Base-by-base conservation (phyloP, 805 yeast species). In the Starmerella stellata region DNA sequence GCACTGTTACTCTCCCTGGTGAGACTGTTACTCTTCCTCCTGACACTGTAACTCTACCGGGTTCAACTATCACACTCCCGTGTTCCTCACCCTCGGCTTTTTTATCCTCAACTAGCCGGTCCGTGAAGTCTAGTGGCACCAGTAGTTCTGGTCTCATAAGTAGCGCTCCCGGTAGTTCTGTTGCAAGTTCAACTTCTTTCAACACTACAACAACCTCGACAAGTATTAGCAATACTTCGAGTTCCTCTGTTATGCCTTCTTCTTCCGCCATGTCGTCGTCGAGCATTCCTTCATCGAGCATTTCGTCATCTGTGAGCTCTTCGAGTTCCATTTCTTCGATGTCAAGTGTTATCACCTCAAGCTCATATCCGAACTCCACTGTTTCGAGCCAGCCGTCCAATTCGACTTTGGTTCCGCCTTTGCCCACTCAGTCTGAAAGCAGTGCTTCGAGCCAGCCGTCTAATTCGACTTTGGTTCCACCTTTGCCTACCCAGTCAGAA, bases 61-160 rank as follows among this genome's bases (percentile, higher is more conserved):
- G 44, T 16, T 36, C 30, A 16, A 38, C 44, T 25, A 24, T 27
- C 13, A 21, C 38, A 27, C 42, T 43, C 28, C 28, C 37, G 3
- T 42, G 44, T 18, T 17, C 33, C 50, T 29, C 34, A 36, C 14
- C 23, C 20, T 36, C 49, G 29, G 32, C 57, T 54, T 53, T 54
- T 53, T 54, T 55, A 54, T 54, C 57, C 52, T 53, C 57, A 53
- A 20, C 56, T 55, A 56, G 54, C 56, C 54, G 55, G 52, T 46
- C 49, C 44, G 41, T 47, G 49, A 52, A 55, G 51, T 43, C 50
- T 42, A 49, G 58, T 53, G 58, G 58, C 59, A 55, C 58, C 56
- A 28, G 38, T 16, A 9, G 41, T 29, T 30, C 47, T 33, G 56
- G 58, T 55, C 59, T 53, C 58, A 53, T 58, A 35, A 52, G 58